Evolutionary conservation across 2,329 filamentous ascomycete genomes (phyloP), one percentile per base, ranked within the genome.

Genomic region (Colletotrichum godetiae): DNA sequence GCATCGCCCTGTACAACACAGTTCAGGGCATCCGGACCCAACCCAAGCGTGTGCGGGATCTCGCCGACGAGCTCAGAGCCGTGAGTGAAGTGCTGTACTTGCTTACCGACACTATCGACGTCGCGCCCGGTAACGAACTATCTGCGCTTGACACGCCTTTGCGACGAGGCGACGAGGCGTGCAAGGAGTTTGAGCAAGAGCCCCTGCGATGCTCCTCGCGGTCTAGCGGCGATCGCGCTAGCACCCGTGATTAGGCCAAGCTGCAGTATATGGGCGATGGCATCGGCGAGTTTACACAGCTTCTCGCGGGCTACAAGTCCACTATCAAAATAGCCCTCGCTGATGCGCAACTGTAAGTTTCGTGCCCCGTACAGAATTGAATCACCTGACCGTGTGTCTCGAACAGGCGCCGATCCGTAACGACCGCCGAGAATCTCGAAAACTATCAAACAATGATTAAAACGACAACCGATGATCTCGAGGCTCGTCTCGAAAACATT

Each of bases 221-320:
- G 59, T 86, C 83, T 46, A 77, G 75, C 27, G 78, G 74, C 37
- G 76, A 74, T 72, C 78, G 80, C 66, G 79, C 80, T 27, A 87
- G 82, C 76, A 86, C 87, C 76, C 81, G 83, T 58, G 85, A 86
- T 75, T 87, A 83, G 85, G 82, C 83, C 5, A 84, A 79, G 76
- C 75, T 87, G 58, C 82, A 74, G 71, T 87, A 86, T 64, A 84
- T 86, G 80, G 83, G 82, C 33, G 81, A 85, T 56, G 79, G 85
- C 73, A 83, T 87, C 57, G 80, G 83, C 72, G 80, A 79, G 62
- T 87, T 86, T 67, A 80, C 78, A 52, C 76, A 80, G 27, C 74
- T 84, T 52, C 74, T 87, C 37, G 80, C 83, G 53, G 80, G 80
- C 55, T 86, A 86, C 72, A 86, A 84, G 31, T 75, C 77, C 4